Evolutionary conservation across 768 basidiomycete species (phyloP), one percentile per base, ranked within the genome.

Genomic region (Amylocystis lapponica): DNA sequence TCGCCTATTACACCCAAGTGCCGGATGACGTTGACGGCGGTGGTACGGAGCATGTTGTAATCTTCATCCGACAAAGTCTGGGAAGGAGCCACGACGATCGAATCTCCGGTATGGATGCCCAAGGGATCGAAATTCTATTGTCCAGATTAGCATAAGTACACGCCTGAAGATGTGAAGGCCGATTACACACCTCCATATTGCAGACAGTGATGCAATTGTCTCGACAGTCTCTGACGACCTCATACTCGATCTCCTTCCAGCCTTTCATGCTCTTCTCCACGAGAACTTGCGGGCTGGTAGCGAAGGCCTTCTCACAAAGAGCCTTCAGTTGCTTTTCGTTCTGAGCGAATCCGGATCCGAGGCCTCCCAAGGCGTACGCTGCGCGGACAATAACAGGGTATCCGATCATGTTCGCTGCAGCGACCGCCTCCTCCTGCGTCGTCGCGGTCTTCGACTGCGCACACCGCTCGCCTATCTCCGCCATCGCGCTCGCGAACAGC

Each of bases 191-290:
- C 88, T 99, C 95, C 95, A 99, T 99, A 71, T 99, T 99, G 69
- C 95, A 99, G 50, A 98, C 95, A 1, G 94, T 95, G 68, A 98
- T 98, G 61, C 95, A 98, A 62, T 99, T 99, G 61, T 98, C 90
- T 49, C 89, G 76, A 69, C 93, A 97, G 66, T 99, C 95, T 46
- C 95, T 77, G 10, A 98, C 95, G 38, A 99, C 95, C 61, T 99
- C 95, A 55, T 99, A 99, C 69, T 99, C 95, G 52, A 99, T 95
- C 72, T 99, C 95, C 68, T 99, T 98, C 95, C 95, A 99, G 2
- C 95, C 95, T 68, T 98, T 98, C 95, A 98, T 98, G 56, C 89
- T 93, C 75, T 83, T 94, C 74, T 99, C 96, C 13, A 99, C 92
- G n/a, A 99, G 74, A 0, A 99, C 94, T 66, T 98, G 96, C 33